Conservation (phyloP, 177 flowering plant species). For the Vitis hybrid region DNA sequence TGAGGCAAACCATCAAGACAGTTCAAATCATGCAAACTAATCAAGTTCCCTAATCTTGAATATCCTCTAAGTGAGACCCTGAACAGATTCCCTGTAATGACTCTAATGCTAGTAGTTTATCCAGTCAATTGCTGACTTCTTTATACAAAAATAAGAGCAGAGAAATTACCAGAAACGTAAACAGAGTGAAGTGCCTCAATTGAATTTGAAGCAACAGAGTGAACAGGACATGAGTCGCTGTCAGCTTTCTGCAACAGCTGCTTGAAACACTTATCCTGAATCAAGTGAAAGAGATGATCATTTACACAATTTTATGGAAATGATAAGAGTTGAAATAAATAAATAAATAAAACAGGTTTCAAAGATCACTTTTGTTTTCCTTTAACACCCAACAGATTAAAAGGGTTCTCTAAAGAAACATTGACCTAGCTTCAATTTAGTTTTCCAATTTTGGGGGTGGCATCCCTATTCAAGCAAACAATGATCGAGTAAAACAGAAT, state of each 20-base stretch:
- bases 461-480: too few species aligned
- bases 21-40: neutral
- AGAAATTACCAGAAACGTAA: slow-evolving; percentile 57
- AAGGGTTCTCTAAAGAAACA: too few species aligned
- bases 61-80: neutral
- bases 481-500: too few species aligned
- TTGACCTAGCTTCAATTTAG: too few species aligned
- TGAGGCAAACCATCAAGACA: too few species aligned
- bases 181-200: slow-evolving; percentile 47
- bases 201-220: slow-evolving; percentile 54
- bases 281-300: slow-evolving; percentile 3
- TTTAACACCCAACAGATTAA: too few species aligned
- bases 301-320: neutral
- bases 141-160: neutral
- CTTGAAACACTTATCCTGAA: slow-evolving; percentile 66
- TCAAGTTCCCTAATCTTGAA: neutral
- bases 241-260: slow-evolving; percentile 70
- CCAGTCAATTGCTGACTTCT: too few species aligned
- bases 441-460: too few species aligned
- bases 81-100: neutral
- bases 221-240: slow-evolving; percentile 35
- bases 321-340: neutral
- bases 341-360: neutral
- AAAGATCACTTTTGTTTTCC: too few species aligned
- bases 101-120: neutral